Evolutionary conservation across 371 early-diverging fungal species (phyloP).

Genomic region (Rhizopus delemar): DNA sequence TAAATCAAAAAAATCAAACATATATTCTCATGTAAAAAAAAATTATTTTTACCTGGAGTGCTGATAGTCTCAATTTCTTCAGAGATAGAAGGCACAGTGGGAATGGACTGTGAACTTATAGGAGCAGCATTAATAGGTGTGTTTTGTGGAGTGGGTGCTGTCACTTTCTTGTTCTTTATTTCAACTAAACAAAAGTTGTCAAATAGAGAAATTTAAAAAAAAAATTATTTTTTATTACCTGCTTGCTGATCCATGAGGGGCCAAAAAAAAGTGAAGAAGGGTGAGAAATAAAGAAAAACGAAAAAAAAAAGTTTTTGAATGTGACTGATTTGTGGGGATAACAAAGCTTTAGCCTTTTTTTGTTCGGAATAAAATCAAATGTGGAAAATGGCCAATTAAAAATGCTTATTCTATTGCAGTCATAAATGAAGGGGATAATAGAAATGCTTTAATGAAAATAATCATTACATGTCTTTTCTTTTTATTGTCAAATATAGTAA

Average conservation of each 20-base stretch:
- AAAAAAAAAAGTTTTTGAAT: conserved; percentile 12
- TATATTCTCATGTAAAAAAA: not conserved
- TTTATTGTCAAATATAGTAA: too few relatives aligned
- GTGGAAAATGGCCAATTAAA: too few relatives aligned
- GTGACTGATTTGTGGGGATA: not conserved
- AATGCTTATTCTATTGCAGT: too few relatives aligned
- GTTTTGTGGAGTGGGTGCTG: conserved; percentile 53
- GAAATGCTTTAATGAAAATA: too few relatives aligned
- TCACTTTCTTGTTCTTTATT: conserved; percentile 46
- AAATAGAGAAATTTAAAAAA: not conserved
- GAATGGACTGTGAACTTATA: conserved; percentile 43
- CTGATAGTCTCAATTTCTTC: conserved; percentile 53
- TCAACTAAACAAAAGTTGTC: conserved; percentile 19
- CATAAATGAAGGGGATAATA: too few relatives aligned
- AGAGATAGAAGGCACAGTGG: conserved; percentile 43
- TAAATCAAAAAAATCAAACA: too few relatives aligned
- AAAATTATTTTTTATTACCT: conserved; percentile 19
- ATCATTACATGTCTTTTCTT: too few relatives aligned
- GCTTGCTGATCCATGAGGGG: conserved; percentile 35
- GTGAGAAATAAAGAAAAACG: conserved; percentile 13
- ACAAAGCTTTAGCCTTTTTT: too few relatives aligned
- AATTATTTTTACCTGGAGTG: conserved; percentile 33
- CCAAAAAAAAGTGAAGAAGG: conserved; percentile 8
- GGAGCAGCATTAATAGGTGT: conserved; percentile 52
- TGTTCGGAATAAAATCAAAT: not conserved